Evolutionary conservation across 257 asterid genomes (phyloP).

Genomic region (Solanum etuberosum): DNA sequence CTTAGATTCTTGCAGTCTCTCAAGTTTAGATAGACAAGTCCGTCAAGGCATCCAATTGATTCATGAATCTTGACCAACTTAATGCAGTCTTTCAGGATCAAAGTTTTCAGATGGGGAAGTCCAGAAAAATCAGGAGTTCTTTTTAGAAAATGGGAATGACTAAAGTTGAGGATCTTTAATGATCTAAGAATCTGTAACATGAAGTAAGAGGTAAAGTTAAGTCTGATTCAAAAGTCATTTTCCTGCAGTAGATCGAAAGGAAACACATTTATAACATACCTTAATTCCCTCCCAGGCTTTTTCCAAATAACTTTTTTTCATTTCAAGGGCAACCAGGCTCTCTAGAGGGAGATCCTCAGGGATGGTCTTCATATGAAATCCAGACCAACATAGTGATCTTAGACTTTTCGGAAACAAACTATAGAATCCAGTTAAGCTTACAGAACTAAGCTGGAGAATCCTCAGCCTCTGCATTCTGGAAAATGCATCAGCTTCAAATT

Average conservation of each 20-base stretch:
- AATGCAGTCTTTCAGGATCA: constrained; percentile 7
- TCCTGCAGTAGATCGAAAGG: not conserved
- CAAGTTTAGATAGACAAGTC: not conserved
- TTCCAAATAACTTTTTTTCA: not conserved
- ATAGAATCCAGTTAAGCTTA: not conserved
- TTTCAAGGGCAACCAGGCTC: constrained; percentile 2
- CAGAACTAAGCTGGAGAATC: constrained; percentile 1
- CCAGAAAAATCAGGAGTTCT: not conserved
- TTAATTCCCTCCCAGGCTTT: not conserved
- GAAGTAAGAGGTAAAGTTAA: not conserved
- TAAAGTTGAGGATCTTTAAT: constrained; percentile 1
- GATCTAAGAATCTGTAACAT: not conserved
- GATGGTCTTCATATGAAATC: not conserved
- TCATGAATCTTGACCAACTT: constrained; percentile 9
- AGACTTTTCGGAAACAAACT: not conserved
- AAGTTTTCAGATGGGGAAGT: not conserved
- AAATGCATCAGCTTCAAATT: not conserved
- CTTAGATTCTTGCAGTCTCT: constrained; percentile 1
- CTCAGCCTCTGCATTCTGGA: constrained; percentile 4
- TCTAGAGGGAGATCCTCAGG: not conserved
- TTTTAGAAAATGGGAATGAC: not conserved
- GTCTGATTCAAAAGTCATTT: not conserved
- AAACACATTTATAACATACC: not conserved
- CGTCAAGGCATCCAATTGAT: not conserved
- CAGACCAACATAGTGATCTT: not conserved